Base-by-base conservation (phyloP, 2,329 filamentous ascomycete species). In the Drechslerella dactyloides region DNA sequence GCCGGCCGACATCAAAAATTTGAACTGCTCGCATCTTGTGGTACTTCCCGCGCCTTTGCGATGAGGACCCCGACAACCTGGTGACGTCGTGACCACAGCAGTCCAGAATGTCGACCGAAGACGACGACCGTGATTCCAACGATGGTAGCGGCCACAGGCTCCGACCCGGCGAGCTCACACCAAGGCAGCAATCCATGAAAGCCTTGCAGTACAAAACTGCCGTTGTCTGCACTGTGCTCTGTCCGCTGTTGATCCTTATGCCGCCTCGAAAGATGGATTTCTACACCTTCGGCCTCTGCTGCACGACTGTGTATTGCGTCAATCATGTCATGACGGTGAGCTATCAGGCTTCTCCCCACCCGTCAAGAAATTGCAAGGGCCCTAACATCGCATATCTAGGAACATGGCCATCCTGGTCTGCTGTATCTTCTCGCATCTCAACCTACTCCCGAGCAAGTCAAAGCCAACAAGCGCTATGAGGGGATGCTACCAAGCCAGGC, bases 191-290 rank as follows among this genome's bases (percentile, higher is more conserved):
- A 15, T 74, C 76, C 59, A 79, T 79, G 59, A 74, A 75, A 11
- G 74, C 74, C 40, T 76, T 78, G 30, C 73, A 79, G 10, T 82
- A 83, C 77, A 82, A 81, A 74, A 76, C 81, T 73, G 82, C 85
- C 15, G 78, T 85, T 33, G 80, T 78, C 61, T 80, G 82, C 53
- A 78, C 85, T 27, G 76, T 88, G 19, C 77, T 82, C 53, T 85
- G 84, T 69, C 86, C 86, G 0, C 74, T 83, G 7, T 80, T 88
- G 56, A 82, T 83, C 53, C 76, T 82, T 15, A 78, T 88, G 8
- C 86, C 86, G 8, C 86, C 86, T 0, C 84, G 86, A 51, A 87
- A 87, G 78, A 78, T 88, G 55, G 86, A 88, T 76, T 76, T 84
- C 59, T 62, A 62, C 27, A 70, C 66, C 13, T 48, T 64, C 17